A percentile compares a stretch with the other conserved stretches of the same genome.
These are phyloP conservation scores for Sutorius australiensis DNA, from an alignment of 768 basidiomycete genomes.

Conservation along the genomic window DNA sequence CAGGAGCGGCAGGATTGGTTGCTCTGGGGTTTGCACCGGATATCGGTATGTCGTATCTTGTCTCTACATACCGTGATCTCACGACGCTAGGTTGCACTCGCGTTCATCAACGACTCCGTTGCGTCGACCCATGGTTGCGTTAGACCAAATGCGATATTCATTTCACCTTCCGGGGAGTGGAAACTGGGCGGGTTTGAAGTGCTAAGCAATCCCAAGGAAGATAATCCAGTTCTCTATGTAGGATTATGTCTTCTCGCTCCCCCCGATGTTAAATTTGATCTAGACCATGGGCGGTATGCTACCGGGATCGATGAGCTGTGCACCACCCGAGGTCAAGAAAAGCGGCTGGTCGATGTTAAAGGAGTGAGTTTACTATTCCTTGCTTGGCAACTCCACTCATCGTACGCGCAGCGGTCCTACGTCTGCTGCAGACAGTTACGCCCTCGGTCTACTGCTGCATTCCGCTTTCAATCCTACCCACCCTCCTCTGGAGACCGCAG, in stretches of 20 bases:
- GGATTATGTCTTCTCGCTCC: conserved; percentile 26
- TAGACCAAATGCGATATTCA: conserved; percentile 72
- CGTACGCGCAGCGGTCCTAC: conserved; percentile 40
- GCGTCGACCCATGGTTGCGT: conserved; percentile 82
- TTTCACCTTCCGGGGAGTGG: conserved; percentile 95
- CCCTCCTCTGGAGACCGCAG: conserved; percentile 63
- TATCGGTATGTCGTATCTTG: conserved; percentile 54
- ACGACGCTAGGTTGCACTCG: conserved; percentile 66
- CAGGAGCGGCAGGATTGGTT: conserved; percentile 83
- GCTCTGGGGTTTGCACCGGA: conserved; percentile 88
- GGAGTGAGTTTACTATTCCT: conserved; percentile 50
- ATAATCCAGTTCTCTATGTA: conserved; percentile 76
- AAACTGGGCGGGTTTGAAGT: conserved; percentile 93
- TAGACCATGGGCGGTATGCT: conserved; percentile 66
- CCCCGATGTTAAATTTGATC: conserved; percentile 10
- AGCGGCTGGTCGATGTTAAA: conserved; percentile 79
- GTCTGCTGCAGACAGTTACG: conserved; percentile 79
- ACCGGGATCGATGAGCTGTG: conserved; percentile 56
- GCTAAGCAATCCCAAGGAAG: conserved; percentile 78
- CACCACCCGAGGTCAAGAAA: conserved; percentile 86
- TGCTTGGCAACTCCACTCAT: neutral
- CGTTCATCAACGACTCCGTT: conserved; percentile 85
- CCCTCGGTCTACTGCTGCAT: conserved; percentile 82
- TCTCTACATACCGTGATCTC: neutral
- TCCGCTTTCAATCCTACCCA: conserved; percentile 81